These are phyloP conservation scores for Nitzschia putrida DNA, from an alignment of 108 stramenopile species.

Conservation along the genomic window DNA sequence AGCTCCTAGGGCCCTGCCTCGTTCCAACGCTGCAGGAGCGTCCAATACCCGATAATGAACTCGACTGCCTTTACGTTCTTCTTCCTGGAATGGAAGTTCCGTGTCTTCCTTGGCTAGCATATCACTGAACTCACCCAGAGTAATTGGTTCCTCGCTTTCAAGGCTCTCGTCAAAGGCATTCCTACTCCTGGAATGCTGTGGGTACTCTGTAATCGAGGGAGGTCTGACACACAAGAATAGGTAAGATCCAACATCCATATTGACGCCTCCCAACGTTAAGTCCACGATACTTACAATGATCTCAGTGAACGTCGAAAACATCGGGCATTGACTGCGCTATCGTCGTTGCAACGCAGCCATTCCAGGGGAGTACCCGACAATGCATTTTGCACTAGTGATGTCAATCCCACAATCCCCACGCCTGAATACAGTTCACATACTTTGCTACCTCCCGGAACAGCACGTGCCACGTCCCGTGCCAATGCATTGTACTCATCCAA, in stretches of 20 bases:
- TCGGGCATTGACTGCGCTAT: constrained; percentile 86
- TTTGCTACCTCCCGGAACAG: constrained; percentile 64
- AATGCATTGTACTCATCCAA: constrained; percentile 87
- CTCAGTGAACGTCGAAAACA: constrained; percentile 77
- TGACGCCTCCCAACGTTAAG: not conserved
- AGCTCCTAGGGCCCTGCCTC: constrained; percentile 87
- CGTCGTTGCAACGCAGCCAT: constrained; percentile 91
- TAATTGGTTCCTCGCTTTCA: not conserved
- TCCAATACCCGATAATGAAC: constrained; percentile 62
- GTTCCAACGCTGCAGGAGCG: constrained; percentile 78
- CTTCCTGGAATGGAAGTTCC: not conserved
- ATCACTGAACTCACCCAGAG: constrained; percentile 36
- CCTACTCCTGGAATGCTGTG: not conserved
- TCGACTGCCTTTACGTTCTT: constrained; percentile 38
- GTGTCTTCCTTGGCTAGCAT: constrained; percentile 13
- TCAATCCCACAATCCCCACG: constrained; percentile 90
- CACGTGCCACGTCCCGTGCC: constrained; percentile 75
- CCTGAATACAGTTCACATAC: constrained; percentile 95
- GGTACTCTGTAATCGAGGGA: constrained; percentile 4
- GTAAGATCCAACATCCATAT: not conserved
- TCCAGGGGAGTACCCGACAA: constrained; percentile 45
- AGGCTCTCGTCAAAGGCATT: constrained; percentile 5
- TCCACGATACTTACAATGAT: constrained; percentile 27
- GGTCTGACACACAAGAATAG: not conserved
- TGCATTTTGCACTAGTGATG: constrained; percentile 70